Percentiles rank a stretch among this genome's conserved stretches.
Evolutionary conservation across 2,329 filamentous ascomycete genomes (phyloP).

Genomic region (Coleophoma cylindrospora): DNA sequence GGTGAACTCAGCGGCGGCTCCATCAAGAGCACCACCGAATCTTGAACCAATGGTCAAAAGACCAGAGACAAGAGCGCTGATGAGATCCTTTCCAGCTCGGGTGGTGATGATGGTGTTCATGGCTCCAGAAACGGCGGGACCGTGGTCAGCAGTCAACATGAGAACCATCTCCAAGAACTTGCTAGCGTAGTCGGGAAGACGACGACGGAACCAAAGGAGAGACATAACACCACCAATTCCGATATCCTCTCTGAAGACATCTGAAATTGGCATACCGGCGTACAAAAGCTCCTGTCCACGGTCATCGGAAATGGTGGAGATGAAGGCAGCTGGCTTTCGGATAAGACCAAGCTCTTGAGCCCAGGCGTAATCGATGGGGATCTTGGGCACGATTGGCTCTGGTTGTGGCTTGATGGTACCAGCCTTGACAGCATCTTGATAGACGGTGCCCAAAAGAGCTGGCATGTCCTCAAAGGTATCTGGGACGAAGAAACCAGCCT

Average conservation of each 20-base stretch:
- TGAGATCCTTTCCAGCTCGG: slow-evolving; percentile 97
- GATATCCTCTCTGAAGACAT: slow-evolving; percentile 98
- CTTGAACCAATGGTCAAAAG: slow-evolving; percentile 96
- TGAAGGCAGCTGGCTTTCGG: slow-evolving; percentile 99
- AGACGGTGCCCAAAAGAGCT: slow-evolving; percentile 68
- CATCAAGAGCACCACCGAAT: slow-evolving; percentile 97
- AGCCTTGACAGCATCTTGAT: slow-evolving; percentile 79
- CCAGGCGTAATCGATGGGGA: slow-evolving; percentile 99
- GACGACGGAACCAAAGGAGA: slow-evolving; percentile 97
- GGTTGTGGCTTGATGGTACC: slow-evolving; percentile 80
- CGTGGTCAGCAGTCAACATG: slow-evolving; percentile 99
- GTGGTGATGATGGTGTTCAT: slow-evolving; percentile 99
- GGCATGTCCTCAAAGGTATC: slow-evolving; percentile 97
- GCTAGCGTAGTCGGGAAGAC: slow-evolving; percentile 91
- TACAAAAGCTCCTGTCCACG: slow-evolving; percentile 99
- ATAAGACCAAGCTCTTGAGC: slow-evolving; percentile 98
- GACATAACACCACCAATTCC: slow-evolving; percentile 99
- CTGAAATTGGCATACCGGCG: slow-evolving; percentile 99
- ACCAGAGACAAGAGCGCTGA: slow-evolving; percentile 92
- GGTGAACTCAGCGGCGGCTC: slow-evolving; percentile 97
- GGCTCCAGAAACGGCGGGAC: slow-evolving; percentile 96
- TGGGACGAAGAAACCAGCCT: slow-evolving; percentile 90
- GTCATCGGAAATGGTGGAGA: slow-evolving; percentile 99
- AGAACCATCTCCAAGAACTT: slow-evolving; percentile 99
- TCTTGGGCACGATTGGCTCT: slow-evolving; percentile 95